Conservation (phyloP, 1,139 yeast genomes). For the Diutina sp. region DNA sequence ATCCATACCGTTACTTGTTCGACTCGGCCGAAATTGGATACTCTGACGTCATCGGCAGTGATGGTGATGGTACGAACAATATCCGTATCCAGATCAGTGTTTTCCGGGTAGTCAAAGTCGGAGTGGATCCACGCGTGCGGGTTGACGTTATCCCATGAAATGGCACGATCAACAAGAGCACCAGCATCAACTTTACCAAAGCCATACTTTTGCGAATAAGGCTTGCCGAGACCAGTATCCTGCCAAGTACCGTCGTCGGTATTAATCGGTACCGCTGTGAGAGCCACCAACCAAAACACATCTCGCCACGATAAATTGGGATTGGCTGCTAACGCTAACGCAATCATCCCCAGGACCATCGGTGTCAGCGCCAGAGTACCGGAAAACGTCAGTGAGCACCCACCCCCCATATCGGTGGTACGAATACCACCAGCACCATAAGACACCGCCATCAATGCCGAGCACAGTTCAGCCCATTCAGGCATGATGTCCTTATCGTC, state of each 20-base stretch:
- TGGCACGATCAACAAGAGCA: conserved; percentile 59
- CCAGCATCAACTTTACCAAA: conserved; percentile 89
- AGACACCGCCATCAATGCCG: conserved; percentile 94
- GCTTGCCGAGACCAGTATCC: conserved; percentile 41
- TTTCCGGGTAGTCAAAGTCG: conserved; percentile 21
- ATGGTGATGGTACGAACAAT: conserved; percentile 27
- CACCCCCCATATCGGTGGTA: conserved; percentile 71
- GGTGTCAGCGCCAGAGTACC: conserved; percentile 99
- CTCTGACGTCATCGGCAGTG: conserved; percentile 32
- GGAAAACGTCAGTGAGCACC: conserved; percentile 69
- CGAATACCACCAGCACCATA: conserved; percentile 89
- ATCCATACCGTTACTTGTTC: conserved; percentile 85
- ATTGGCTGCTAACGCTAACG: conserved; percentile 69
- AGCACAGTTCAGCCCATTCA: conserved; percentile 78
- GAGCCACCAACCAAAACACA: conserved; percentile 76
- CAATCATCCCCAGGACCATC: conserved; percentile 85
- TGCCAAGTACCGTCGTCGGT: conserved; percentile 64
- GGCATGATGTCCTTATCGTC: conserved; percentile 84
- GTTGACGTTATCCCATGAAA: conserved; percentile 69
- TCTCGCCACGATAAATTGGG: conserved; percentile 95
- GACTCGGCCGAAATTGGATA: conserved; percentile 51
- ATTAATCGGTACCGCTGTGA: conserved; percentile 57
- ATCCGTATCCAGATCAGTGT: not conserved
- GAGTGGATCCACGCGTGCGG: conserved; percentile 81
- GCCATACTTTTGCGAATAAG: conserved; percentile 80